Evolutionary conservation across 805 yeast genomes (phyloP).

Genomic region (Yarrowia hollandica): DNA sequence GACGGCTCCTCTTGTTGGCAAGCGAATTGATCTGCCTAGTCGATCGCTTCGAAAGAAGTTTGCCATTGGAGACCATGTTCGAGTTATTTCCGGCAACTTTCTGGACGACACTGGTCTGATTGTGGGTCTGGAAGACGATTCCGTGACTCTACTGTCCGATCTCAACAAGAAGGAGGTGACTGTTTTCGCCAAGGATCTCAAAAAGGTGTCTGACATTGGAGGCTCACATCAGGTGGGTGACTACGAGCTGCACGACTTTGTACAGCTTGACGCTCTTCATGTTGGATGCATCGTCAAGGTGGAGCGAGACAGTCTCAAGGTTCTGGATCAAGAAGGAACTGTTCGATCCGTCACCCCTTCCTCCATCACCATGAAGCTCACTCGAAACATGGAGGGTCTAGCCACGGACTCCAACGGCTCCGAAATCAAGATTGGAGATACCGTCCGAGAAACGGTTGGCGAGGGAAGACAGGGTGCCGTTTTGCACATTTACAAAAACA

Average conservation of each 20-base stretch:
- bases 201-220: slow-evolving; percentile 87
- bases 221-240: slow-evolving; percentile 69
- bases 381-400: slow-evolving; percentile 52
- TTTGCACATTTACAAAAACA: slow-evolving; percentile 78
- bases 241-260: slow-evolving; percentile 85
- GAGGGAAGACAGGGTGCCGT: slow-evolving; percentile 88
- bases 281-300: slow-evolving; percentile 90
- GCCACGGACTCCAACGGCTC: slow-evolving; percentile 85
- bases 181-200: slow-evolving; percentile 87
- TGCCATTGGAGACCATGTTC: slow-evolving; percentile 90
- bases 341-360: slow-evolving; percentile 69
- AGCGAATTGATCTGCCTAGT: slow-evolving; percentile 75
- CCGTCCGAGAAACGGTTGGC: slow-evolving; percentile 80
- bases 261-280: slow-evolving; percentile 77
- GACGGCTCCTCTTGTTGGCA: slow-evolving; percentile 53
- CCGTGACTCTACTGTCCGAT: slow-evolving; percentile 86
- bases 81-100: slow-evolving; percentile 88
- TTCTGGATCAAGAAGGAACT: slow-evolving; percentile 81
- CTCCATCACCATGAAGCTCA: slow-evolving; percentile 77
- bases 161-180: slow-evolving; percentile 85
- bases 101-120: slow-evolving; percentile 94
- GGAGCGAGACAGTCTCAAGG: slow-evolving; percentile 80
- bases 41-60: slow-evolving; percentile 81
- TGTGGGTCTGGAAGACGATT: slow-evolving; percentile 75
- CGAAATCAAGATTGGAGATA: slow-evolving; percentile 85